Evolutionary conservation across 202 grass and related monocot genomes (phyloP).

Genomic region (Zoysia matrella): DNA sequence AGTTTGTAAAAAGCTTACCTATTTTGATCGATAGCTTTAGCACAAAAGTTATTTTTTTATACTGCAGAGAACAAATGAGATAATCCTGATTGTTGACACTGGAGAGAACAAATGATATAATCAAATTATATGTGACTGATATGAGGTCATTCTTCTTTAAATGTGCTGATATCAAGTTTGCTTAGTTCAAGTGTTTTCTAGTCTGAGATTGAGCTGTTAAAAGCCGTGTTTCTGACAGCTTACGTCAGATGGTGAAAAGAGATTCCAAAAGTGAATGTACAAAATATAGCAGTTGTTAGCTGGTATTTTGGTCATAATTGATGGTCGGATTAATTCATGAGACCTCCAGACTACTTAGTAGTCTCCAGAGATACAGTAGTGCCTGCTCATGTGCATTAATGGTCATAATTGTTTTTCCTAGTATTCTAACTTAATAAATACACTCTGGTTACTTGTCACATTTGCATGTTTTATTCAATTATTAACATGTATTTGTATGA

Average conservation of each 20-base stretch:
- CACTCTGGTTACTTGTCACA: background rate
- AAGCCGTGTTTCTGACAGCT: slow-evolving; percentile 4
- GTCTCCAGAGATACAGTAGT: slow-evolving; percentile 18
- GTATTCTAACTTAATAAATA: slow-evolving; percentile 9
- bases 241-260: slow-evolving; percentile 20
- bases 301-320: background rate
- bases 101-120: background rate
- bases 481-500: background rate
- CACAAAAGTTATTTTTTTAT: background rate
- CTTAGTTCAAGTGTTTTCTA: slow-evolving; percentile 3
- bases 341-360: background rate
- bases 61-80: no score
- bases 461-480: slow-evolving; percentile 23
- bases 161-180: slow-evolving; percentile 24
- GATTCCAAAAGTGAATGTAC: background rate
- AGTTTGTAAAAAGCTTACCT: background rate
- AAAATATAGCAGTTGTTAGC: background rate
- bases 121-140: slow-evolving; percentile 5
- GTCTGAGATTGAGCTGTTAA: slow-evolving; percentile 19
- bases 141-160: slow-evolving; percentile 14
- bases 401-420: slow-evolving; percentile 18
- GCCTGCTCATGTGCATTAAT: background rate
- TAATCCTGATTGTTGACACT: background rate
- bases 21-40: background rate
- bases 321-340: slow-evolving; percentile 12